phyloP scores from a whole-genome alignment of 2,329 filamentous ascomycete species.

The Ilyonectria mors-panacis region DNA sequence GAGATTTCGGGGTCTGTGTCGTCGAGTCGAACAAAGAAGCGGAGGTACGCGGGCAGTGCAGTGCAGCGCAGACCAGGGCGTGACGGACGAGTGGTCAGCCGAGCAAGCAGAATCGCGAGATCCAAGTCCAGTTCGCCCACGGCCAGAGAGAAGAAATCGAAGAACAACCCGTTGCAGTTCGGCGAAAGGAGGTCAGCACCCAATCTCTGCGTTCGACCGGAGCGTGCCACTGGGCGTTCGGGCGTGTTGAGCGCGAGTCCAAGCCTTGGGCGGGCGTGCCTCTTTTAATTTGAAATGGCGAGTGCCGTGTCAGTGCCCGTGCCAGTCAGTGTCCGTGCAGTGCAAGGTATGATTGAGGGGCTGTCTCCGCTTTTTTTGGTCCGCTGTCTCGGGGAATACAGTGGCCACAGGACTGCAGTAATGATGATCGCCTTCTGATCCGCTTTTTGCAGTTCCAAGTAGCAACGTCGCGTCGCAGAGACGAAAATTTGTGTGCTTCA shows the following conservation, averaged over 20 bases:
- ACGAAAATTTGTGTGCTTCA: neutral
- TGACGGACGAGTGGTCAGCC: slow-evolving; percentile 11
- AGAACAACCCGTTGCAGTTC: slow-evolving; percentile 3
- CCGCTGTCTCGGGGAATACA: slow-evolving; percentile 25
- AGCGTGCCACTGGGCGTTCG: slow-evolving; percentile 12
- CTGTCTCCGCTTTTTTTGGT: slow-evolving; percentile 28
- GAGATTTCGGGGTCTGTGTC: slow-evolving; percentile 9
- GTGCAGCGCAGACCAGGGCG: neutral
- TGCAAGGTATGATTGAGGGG: slow-evolving; percentile 20
- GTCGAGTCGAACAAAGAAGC: slow-evolving; percentile 5
- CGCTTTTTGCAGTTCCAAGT: slow-evolving; percentile 9
- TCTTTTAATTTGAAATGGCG: slow-evolving; percentile 23
- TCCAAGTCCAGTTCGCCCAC: slow-evolving; percentile 1
- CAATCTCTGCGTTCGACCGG: slow-evolving; percentile 10
- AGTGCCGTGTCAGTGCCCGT: slow-evolving; percentile 14
- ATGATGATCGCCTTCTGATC: slow-evolving; percentile 13
- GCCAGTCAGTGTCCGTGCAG: slow-evolving; percentile 26
- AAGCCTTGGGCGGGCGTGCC: slow-evolving; percentile 5
- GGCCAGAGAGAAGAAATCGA: neutral
- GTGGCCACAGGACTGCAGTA: slow-evolving; percentile 5
- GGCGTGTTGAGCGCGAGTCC: slow-evolving; percentile 4
- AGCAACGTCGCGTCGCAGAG: slow-evolving; percentile 11
- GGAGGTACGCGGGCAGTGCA: slow-evolving; percentile 6
- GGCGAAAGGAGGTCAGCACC: slow-evolving; percentile 7
- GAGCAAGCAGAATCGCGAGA: neutral